Conservation (phyloP, 23 red algal genomes). For the Gracilaria gracilis region DNA sequence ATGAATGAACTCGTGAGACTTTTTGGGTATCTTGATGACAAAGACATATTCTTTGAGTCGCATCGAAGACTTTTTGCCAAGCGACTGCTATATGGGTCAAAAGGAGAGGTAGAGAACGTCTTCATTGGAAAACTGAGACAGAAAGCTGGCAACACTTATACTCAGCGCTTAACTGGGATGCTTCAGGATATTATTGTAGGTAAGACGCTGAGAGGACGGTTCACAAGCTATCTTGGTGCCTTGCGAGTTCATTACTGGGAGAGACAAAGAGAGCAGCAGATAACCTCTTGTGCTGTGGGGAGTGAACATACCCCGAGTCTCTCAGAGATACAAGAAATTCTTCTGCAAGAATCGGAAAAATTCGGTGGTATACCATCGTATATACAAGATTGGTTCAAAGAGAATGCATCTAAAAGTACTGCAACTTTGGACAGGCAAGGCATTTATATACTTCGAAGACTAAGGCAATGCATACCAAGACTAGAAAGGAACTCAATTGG, state of each 20-base stretch:
- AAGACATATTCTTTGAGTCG: conserved; percentile 91
- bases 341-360: conserved; percentile 8
- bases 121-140: conserved; percentile 80
- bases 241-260: conserved; percentile 20
- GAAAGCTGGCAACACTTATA: conserved; percentile 72
- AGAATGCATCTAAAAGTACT: not conserved
- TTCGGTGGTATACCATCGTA: conserved; percentile 8
- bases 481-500: not conserved
- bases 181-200: conserved; percentile 66
- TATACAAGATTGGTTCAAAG: conserved; percentile 13
- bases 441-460: not conserved
- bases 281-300: not conserved
- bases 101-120: conserved; percentile 58
- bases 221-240: conserved; percentile 1
- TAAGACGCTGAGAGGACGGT: not conserved
- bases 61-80: conserved; percentile 81
- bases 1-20: conserved; percentile 59
- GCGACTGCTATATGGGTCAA: conserved; percentile 64
- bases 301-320: not conserved
- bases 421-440: not conserved
- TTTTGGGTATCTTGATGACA: conserved; percentile 86
- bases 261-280: conserved; percentile 15
- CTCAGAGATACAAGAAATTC: conserved; percentile 19
- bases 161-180: conserved; percentile 84
- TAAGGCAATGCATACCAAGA: conserved; percentile 15